phyloP scores from a whole-genome alignment of 176 grass and related monocot species.

The Pharus latifolius region DNA sequence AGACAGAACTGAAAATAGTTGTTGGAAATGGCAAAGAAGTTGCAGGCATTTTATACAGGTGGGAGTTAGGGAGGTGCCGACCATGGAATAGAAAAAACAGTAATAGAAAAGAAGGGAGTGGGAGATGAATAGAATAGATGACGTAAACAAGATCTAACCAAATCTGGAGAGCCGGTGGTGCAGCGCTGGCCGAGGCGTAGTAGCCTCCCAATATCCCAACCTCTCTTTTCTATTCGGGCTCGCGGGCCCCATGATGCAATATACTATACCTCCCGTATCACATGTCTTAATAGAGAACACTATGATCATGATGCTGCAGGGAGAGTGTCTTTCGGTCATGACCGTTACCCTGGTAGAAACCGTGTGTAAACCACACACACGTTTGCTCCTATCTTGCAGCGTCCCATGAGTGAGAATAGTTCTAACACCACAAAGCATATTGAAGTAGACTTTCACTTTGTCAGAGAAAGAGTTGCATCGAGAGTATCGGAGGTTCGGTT shows the following conservation, averaged over 20 bases:
- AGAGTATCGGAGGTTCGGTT: neutral
- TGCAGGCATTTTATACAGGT: neutral
- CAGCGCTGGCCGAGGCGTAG: neutral
- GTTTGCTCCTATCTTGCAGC: too few relatives aligned
- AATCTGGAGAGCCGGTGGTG: neutral
- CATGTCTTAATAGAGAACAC: neutral
- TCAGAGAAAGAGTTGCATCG: neutral
- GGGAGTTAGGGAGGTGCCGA: neutral
- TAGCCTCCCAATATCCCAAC: neutral
- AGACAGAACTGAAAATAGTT: too few relatives aligned
- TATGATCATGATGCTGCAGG: too few relatives aligned
- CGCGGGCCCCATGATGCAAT: neutral
- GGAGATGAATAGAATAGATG: too few relatives aligned
- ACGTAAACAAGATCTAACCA: too few relatives aligned
- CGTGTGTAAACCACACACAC: neutral
- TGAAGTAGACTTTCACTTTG: neutral
- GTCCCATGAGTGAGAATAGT: too few relatives aligned
- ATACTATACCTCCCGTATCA: conserved; percentile 13
- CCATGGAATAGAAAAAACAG: neutral
- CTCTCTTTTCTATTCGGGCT: neutral
- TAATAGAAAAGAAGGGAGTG: too few relatives aligned
- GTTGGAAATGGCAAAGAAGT: neutral
- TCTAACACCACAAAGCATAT: neutral
- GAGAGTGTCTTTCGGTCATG: too few relatives aligned
- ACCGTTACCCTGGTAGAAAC: neutral